Evolutionary conservation across 148 eudicot genomes (phyloP), one percentile per base, ranked within the genome.

Genomic region (Suaeda aralocaspica): DNA sequence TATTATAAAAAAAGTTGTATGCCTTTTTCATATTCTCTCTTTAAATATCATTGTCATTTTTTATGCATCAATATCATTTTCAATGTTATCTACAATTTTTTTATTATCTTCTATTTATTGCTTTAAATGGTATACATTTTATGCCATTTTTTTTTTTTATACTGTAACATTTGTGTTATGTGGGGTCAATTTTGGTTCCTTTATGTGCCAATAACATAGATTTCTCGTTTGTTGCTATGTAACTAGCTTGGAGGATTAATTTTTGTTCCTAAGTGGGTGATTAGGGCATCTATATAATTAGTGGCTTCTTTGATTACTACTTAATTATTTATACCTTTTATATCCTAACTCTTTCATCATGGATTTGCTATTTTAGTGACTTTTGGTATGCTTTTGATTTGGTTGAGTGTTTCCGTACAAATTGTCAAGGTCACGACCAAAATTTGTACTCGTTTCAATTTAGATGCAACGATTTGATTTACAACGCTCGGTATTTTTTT

Each of bases 201-300:
- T 18, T 9, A 8, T 51, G 29, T 41, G 41, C 11, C 31, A 34
- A 52, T 33, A 50, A 21, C 53, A 19, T 36, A 39, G 77, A 78
- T 78, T 57, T 72, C 67, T 2, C 48, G 73, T 51, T 36, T 4
- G 8, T 36, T 36, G 41, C 41, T 8, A n/a, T n/a, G n/a, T n/a
- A n/a, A n/a, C n/a, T n/a, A n/a, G n/a, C n/a, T n/a, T n/a, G n/a
- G n/a, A n/a, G n/a, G n/a, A n/a, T n/a, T 36, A 8, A 3, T 36
- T 36, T 36, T 36, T 36, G 4, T 36, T 36, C 41, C 41, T 36
- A 4, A 3, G 41, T 36, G 41, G 5, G 8, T 36, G 41, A 36
- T n/a, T n/a, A n/a, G n/a, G n/a, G n/a, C n/a, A n/a, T n/a, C n/a
- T n/a, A n/a, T n/a, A n/a, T n/a, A n/a, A n/a, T n/a, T n/a, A n/a